Conservation (phyloP, 108 stramenopile genomes). For the Skeletonema menzelii region DNA sequence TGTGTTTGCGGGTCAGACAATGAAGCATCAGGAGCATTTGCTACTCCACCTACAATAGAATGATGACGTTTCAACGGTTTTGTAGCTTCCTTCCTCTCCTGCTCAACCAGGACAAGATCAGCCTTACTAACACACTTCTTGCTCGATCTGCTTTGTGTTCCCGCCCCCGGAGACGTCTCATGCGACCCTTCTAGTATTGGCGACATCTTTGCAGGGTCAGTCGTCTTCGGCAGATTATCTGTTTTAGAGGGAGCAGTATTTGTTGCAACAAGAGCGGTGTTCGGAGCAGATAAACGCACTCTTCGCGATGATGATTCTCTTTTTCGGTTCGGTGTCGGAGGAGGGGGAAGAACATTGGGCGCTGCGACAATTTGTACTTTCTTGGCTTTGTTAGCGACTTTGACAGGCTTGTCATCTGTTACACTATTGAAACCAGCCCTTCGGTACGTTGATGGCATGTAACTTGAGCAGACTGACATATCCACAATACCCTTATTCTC, state of each 20-base stretch:
- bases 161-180: neutral
- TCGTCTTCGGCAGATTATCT: neutral
- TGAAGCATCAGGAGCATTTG: neutral
- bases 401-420: neutral
- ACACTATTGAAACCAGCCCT: conserved; percentile 19
- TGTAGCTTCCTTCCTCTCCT: neutral
- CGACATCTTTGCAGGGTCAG: neutral
- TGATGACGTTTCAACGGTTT: too few relatives aligned
- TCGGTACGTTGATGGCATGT: conserved; percentile 34
- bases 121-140: neutral
- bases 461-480: conserved; percentile 39
- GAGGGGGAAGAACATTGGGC: neutral
- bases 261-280: neutral
- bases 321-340: neutral
- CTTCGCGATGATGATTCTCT: neutral
- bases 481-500: conserved; percentile 20
- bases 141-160: neutral
- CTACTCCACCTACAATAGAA: neutral
- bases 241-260: neutral
- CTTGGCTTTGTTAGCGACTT: neutral
- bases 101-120: neutral
- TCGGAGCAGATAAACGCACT: neutral
- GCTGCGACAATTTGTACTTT: neutral
- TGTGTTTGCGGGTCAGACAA: conserved; percentile 10
- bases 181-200: neutral